Evolutionary conservation across 768 basidiomycete species (phyloP).

Genomic region (Macrolepiota albuminosa): DNA sequence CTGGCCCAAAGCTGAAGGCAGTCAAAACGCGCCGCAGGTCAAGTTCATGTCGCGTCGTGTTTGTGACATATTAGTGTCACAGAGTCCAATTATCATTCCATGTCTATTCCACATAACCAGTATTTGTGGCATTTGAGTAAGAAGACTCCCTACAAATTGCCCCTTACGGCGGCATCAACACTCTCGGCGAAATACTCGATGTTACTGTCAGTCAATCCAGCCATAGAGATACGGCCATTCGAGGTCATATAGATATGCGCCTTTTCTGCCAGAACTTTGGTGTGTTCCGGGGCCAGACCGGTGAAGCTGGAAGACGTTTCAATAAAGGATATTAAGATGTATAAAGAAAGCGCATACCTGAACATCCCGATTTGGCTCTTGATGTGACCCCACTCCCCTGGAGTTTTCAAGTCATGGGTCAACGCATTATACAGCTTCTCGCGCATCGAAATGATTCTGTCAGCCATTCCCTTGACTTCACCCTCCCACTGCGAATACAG

Average conservation of each 20-base stretch:
- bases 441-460: slow-evolving; percentile 91
- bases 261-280: slow-evolving; percentile 78
- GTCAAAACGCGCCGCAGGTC: slow-evolving; percentile 1
- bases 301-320: slow-evolving; percentile 60
- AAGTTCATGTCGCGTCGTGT: slow-evolving; percentile 6
- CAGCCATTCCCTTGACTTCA: slow-evolving; percentile 95
- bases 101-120: slow-evolving; percentile 9
- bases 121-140: neutral
- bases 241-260: slow-evolving; percentile 94
- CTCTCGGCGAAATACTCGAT: slow-evolving; percentile 88
- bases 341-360: slow-evolving; percentile 51
- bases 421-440: slow-evolving; percentile 76
- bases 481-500: slow-evolving; percentile 85
- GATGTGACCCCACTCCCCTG: slow-evolving; percentile 94
- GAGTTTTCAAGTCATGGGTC: slow-evolving; percentile 77
- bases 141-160: slow-evolving; percentile 50
- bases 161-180: slow-evolving; percentile 79
- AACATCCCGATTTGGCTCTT: slow-evolving; percentile 98
- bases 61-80: slow-evolving; percentile 4
- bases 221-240: slow-evolving; percentile 93
- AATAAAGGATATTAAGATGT: neutral
- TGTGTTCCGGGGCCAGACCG: slow-evolving; percentile 74
- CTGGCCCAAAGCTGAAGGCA: slow-evolving; percentile 4
- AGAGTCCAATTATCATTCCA: neutral
- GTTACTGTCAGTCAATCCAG: slow-evolving; percentile 79